Evolutionary conservation across 257 asterid species (phyloP), one percentile per base, ranked within the genome.

Genomic region (Cynanchum wilfordii): DNA sequence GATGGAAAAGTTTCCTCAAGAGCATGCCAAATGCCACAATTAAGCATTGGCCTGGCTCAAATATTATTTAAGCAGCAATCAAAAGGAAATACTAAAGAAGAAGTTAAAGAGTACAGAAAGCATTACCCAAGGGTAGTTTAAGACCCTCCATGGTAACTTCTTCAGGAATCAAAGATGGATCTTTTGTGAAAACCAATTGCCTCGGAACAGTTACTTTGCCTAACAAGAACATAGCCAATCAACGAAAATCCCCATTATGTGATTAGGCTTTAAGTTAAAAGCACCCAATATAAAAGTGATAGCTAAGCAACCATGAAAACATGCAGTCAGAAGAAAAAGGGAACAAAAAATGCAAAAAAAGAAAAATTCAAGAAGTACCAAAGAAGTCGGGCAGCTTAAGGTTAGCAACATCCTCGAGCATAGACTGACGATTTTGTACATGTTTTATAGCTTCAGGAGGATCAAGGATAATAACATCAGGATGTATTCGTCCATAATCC

Each of bases 381-480:
- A 85, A 86, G 68, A 76, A 73, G 63, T 88, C 91, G 8, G 97
- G 87, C 36, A 94, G 74, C 71, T 87, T 85, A 67, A 94, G 88
- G 79, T 88, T 89, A 19, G 90, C 88, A 77, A 91, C 98, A 73
- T 89, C 93, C 79, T 88, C 90, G 71, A 94, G 97, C 99, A 91
- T 94, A 82, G 91, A 94, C 66, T 89, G 97, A 20, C 99, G 97
- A 72, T 83, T 88, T 71, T 86, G 83, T n/a, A 94, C 88, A 52
- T 88, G 90, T 65, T 88, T 85, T 73, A 94, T 94, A 71, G 99
- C 96, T 82, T 87, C 87, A 15, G 99, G 99, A 76, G 97, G 99
- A 79, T 94, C 99, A 65, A 94, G 93, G 77, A 94, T 90, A 64
- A 89, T 88, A 49, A 91, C 96, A 78, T 89, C 89, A 1, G 97